These are phyloP conservation scores for Herpotrichia juniperi DNA, from an alignment of 2,329 filamentous ascomycete genomes.

Conservation along the genomic window DNA sequence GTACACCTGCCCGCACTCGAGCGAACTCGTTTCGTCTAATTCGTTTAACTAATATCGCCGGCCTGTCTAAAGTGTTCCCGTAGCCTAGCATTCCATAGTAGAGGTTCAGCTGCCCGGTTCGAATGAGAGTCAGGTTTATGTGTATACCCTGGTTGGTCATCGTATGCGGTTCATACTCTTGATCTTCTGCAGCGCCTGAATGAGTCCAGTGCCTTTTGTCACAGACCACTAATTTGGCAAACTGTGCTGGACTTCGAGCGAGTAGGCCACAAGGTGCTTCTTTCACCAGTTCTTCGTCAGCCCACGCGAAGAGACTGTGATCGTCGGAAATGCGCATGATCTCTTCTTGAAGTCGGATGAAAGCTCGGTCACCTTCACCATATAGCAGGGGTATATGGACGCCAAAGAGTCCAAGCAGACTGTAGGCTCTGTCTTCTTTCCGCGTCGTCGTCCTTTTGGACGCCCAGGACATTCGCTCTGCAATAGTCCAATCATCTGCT, in stretches of 20 bases:
- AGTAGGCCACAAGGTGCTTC: not conserved
- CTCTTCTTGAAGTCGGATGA: slow-evolving; percentile 3
- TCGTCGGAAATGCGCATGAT: slow-evolving; percentile 3
- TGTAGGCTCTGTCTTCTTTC: slow-evolving; percentile 14
- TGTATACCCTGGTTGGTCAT: no score
- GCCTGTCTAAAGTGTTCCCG: no score
- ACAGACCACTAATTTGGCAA: no score
- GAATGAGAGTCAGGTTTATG: no score
- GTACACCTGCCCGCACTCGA: no score
- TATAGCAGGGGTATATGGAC: slow-evolving; percentile 4
- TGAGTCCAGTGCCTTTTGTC: no score
- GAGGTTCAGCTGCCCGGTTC: no score
- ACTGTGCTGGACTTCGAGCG: not conserved
- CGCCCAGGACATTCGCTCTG: slow-evolving; percentile 15
- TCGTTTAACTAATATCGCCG: no score
- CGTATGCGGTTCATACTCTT: no score
- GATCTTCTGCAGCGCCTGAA: no score
- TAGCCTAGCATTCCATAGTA: no score
- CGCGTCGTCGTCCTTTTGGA: slow-evolving; percentile 9
- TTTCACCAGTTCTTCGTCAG: not conserved
- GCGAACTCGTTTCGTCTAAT: no score
- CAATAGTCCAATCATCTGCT: not conserved
- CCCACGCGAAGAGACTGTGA: slow-evolving; percentile 3
- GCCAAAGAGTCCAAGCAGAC: slow-evolving; percentile 14
- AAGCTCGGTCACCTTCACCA: slow-evolving; percentile 7